phyloP scores from a whole-genome alignment of 345 rosid genomes.

The Eucalyptus cloeziana region DNA sequence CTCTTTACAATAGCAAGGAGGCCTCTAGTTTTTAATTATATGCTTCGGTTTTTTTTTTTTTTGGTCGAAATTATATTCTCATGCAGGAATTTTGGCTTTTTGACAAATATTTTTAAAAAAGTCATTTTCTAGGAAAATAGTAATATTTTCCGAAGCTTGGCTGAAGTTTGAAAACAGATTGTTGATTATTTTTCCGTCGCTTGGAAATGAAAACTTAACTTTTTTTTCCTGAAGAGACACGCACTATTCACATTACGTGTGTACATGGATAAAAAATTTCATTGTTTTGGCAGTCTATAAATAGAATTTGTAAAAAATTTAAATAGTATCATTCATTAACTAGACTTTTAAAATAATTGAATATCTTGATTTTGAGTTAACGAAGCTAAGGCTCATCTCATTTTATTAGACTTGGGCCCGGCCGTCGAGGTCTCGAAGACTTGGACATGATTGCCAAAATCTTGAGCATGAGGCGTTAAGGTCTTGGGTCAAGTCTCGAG shows the following conservation, averaged over 20 bases:
- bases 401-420: neutral
- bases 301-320: neutral
- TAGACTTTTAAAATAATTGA: neutral
- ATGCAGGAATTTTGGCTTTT: neutral
- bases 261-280: neutral
- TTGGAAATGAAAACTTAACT: neutral
- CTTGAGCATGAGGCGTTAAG: neutral
- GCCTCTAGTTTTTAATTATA: neutral
- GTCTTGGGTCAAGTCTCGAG: neutral
- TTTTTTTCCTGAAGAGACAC: neutral
- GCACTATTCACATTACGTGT: accelerated
- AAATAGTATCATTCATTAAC: neutral
- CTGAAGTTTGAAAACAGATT: accelerated
- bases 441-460: accelerated
- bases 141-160: neutral
- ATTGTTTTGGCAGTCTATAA: accelerated
- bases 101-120: neutral
- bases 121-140: neutral
- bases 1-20: neutral
- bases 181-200: neutral
- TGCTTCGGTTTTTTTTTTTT: neutral
- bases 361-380: neutral
- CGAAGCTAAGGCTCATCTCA: neutral
- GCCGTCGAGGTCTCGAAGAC: accelerated
- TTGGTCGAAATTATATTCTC: neutral